Conservation (phyloP, 2,329 filamentous ascomycete species). For the Sclerotinia nivalis region DNA sequence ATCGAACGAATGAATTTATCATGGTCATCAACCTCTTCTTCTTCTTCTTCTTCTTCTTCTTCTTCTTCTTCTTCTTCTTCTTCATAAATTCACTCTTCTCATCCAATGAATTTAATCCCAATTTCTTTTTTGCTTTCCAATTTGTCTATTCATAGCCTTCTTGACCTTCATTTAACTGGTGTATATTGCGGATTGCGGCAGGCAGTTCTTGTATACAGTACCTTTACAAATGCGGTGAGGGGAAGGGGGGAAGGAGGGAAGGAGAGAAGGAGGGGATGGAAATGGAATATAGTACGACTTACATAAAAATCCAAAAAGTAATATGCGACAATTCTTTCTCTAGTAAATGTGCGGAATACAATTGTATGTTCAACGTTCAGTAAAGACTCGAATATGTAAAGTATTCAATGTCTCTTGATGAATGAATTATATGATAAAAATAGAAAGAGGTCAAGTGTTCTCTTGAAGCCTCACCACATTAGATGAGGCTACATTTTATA, state of each 20-base stretch:
- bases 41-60: too few relatives aligned
- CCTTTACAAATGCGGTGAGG: conserved; percentile 1
- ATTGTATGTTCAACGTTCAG: background rate
- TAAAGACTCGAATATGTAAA: background rate
- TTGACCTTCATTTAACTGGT: background rate
- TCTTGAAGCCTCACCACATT: conserved; percentile 1
- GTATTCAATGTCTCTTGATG: background rate
- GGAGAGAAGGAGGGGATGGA: background rate
- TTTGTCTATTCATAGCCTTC: background rate
- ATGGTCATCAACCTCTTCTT: too few relatives aligned
- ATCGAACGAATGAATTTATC: background rate
- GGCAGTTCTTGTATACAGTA: conserved; percentile 13
- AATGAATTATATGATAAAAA: background rate
- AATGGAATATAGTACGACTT: conserved; percentile 14
- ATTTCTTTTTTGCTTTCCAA: background rate
- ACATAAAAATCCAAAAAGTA: background rate
- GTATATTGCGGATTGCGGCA: conserved; percentile 15
- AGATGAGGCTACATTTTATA: conserved; percentile 20
- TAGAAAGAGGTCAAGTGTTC: conserved; percentile 23
- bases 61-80: too few relatives aligned
- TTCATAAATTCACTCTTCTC: background rate
- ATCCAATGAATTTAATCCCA: background rate
- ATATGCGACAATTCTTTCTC: background rate
- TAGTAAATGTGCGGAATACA: background rate
- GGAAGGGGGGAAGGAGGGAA: background rate